Base-by-base conservation (phyloP, 2,329 filamentous ascomycete genomes). In the Sclerotinia borealis region DNA sequence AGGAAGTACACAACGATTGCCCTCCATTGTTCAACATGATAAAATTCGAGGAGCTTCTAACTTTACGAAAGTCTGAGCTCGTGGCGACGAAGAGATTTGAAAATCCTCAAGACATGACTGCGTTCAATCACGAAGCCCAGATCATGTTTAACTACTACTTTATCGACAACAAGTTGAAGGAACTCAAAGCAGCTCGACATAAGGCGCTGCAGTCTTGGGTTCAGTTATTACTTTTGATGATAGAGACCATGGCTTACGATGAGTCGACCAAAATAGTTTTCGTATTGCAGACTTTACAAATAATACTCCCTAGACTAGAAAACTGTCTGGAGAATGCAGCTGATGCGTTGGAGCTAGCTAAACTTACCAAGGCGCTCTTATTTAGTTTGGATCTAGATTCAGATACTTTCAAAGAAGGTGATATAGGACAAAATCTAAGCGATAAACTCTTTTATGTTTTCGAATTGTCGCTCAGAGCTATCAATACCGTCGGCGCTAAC, bases 391-490 rank as follows among this genome's bases (percentile, higher is more conserved):
- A 92, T 74, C 79, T 88, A 76, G 68, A 78, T 54, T 75, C 77
- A 13, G 75, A 75, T 22, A 76, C 76, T 4, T 79, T 74, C 65
- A 72, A 72, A 48, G 73, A 76, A 49, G 70, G 73, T 15, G 79
- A 84, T 66, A 79, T 84, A 62, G 84, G 88, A 41, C 91, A 92
- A 73, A 81, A 93, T 31, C 86, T 95, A 39, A 90, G 92, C 73
- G 93, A 98, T 74, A 91, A 95, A 72, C 82, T 98, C 0, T 93
- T 92, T 73, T 90, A 96, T 72, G 83, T 98, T 4, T 97, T 99
- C 80, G 90, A 96, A 67, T 85, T 92, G 45, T 93, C 91, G 66
- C 80, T 97, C 17, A 84, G 88, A 69, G 91, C 92, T 6, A 89
- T 96, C 61, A 85, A 88, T 68, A 87, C 89, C 66, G 88, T 90